phyloP scores from a whole-genome alignment of 345 rosid genomes.

The Dovyalis caffra region DNA sequence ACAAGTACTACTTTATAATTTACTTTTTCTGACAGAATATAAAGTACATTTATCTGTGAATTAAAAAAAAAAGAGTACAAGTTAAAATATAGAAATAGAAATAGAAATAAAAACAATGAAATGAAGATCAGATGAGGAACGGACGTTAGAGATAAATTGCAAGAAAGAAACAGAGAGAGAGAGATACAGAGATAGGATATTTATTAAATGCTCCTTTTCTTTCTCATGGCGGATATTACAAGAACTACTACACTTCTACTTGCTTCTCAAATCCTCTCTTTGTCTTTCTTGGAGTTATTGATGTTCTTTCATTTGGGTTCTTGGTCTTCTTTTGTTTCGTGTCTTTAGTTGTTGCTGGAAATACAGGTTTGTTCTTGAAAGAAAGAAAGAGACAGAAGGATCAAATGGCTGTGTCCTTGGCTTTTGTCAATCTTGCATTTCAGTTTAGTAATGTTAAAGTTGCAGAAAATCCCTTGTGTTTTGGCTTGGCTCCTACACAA shows the following conservation, averaged over 20 bases:
- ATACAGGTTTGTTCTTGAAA: not conserved
- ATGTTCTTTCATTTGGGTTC: constrained; percentile 6
- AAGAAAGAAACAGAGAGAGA: not conserved
- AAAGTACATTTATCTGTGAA: not conserved
- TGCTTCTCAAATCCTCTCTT: not conserved
- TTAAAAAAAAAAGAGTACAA: not conserved
- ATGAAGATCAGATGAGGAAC: constrained; percentile 23
- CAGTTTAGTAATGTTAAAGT: constrained; percentile 19
- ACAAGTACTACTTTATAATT: no score
- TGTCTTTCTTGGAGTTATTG: not conserved
- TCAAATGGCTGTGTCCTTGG: constrained; percentile 47
- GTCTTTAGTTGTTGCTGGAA: not conserved
- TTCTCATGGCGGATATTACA: constrained; percentile 30
- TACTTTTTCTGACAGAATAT: not conserved
- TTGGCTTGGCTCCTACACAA: constrained; percentile 14
- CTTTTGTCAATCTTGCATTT: constrained; percentile 35
- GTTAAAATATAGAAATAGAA: not conserved
- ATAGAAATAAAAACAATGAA: not conserved
- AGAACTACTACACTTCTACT: not conserved
- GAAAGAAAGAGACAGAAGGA: not conserved
- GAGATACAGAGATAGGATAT: not conserved
- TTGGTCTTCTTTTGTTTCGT: not conserved
- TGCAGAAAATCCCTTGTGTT: constrained; percentile 18
- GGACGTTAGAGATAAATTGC: constrained; percentile 27
- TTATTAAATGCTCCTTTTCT: not conserved